Evolutionary conservation across 2,329 filamentous ascomycete genomes (phyloP).

Genomic region (Colletotrichum sp.): DNA sequence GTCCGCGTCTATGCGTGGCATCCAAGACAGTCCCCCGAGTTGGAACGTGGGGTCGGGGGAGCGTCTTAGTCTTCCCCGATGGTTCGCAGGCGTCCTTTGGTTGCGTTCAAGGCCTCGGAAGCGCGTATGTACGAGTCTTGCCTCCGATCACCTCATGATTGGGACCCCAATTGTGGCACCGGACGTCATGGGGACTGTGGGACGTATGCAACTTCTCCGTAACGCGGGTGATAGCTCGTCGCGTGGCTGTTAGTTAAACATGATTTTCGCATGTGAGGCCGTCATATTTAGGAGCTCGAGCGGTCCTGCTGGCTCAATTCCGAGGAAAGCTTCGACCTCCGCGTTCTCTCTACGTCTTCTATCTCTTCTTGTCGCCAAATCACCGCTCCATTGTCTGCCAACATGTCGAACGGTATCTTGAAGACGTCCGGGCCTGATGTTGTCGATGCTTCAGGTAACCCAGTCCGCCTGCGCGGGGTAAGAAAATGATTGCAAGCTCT

Average conservation of each 20-base stretch:
- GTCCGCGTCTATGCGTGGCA: neutral
- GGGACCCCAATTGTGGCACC: neutral
- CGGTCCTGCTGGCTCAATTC: neutral
- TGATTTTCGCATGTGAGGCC: neutral
- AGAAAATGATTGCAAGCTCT: neutral
- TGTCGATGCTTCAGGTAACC: conserved; percentile 47
- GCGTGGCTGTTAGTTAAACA: neutral
- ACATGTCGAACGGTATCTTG: conserved; percentile 8
- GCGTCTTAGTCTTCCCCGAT: neutral
- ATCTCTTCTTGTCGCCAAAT: neutral
- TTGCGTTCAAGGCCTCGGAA: neutral
- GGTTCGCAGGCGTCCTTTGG: neutral
- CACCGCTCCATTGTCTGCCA: neutral
- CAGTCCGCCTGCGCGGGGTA: conserved; percentile 46
- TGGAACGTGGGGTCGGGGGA: conserved; percentile 10
- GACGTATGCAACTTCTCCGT: neutral
- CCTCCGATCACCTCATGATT: neutral
- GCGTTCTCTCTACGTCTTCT: neutral
- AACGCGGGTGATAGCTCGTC: neutral
- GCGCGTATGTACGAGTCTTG: neutral
- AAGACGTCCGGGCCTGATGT: conserved; percentile 30
- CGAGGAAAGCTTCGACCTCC: neutral
- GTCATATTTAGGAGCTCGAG: conserved; percentile 1
- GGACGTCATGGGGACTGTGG: conserved; percentile 1
- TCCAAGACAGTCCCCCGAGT: neutral